These are phyloP conservation scores for Cytospora chrysosperma DNA, from an alignment of 2,329 filamentous ascomycete genomes.

Conservation along the genomic window DNA sequence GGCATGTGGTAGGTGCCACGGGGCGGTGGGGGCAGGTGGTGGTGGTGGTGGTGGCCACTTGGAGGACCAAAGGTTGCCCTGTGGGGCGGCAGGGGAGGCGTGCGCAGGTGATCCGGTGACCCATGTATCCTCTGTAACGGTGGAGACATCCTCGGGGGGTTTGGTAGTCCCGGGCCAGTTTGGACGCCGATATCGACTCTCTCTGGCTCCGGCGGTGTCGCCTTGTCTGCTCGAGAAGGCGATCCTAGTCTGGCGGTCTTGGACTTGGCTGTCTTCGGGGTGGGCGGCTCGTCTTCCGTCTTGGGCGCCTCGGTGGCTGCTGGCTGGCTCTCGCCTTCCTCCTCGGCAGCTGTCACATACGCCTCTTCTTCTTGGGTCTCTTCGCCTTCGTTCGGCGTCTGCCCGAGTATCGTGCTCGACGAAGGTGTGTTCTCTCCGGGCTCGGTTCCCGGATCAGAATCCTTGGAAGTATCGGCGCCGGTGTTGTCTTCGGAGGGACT, in stretches of 20 bases:
- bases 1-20: neutral
- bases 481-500: conserved; percentile 23
- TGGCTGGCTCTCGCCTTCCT: conserved; percentile 1
- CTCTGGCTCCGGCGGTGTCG: neutral
- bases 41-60: neutral
- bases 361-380: conserved; percentile 19
- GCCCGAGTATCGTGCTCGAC: conserved; percentile 15
- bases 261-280: conserved; percentile 3
- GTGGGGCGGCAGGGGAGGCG: conserved; percentile 4
- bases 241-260: neutral
- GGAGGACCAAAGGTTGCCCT: conserved; percentile 14
- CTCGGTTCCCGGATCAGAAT: conserved; percentile 22
- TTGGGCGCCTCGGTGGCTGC: conserved; percentile 2
- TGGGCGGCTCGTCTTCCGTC: neutral
- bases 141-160: neutral
- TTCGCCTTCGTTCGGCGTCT: neutral
- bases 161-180: conserved; percentile 12
- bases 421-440: conserved; percentile 23
- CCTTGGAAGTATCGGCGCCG: neutral
- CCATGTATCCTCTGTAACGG: neutral
- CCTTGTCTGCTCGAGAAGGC: neutral
- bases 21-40: neutral
- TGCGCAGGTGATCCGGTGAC: conserved; percentile 1
- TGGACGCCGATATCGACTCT: conserved; percentile 22
- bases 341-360: conserved; percentile 15